Evolutionary conservation across 1,284 basidiomycete genomes (phyloP).

Genomic region (Rhodotorula sp.): DNA sequence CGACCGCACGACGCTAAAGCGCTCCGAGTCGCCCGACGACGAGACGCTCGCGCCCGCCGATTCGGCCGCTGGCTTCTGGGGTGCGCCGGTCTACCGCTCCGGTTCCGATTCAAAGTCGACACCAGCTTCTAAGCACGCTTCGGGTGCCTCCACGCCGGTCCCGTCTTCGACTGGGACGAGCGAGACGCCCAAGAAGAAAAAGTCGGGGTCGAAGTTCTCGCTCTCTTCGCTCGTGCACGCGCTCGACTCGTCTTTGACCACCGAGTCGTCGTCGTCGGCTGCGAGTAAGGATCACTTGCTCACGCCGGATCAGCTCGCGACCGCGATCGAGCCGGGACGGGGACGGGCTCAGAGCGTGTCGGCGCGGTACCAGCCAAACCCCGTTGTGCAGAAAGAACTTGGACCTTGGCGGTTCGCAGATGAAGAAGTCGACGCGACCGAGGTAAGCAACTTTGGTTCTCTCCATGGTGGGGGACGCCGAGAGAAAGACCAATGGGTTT

Average conservation of each 20-base stretch:
- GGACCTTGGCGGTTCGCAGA: slow-evolving; percentile 52
- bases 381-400: slow-evolving; percentile 23
- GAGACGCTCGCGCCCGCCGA: neutral
- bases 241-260: slow-evolving; percentile 9
- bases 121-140: neutral
- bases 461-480: neutral
- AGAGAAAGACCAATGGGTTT: too few relatives aligned
- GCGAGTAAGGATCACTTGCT: slow-evolving; percentile 44
- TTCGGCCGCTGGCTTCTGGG: neutral
- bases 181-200: slow-evolving; percentile 23
- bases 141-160: neutral
- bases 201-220: slow-evolving; percentile 16
- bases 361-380: slow-evolving; percentile 4
- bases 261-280: slow-evolving; percentile 6
- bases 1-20: neutral
- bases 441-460: slow-evolving; percentile 34
- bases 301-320: slow-evolving; percentile 44
- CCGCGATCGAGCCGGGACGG: neutral
- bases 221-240: slow-evolving; percentile 24
- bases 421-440: slow-evolving; percentile 50
- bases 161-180: neutral
- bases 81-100: neutral
- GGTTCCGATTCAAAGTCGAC: too few relatives aligned
- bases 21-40: neutral
- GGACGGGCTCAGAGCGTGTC: slow-evolving; percentile 7